phyloP scores from a whole-genome alignment of 1,139 yeast genomes.

The Debaryomyces fabryi region DNA sequence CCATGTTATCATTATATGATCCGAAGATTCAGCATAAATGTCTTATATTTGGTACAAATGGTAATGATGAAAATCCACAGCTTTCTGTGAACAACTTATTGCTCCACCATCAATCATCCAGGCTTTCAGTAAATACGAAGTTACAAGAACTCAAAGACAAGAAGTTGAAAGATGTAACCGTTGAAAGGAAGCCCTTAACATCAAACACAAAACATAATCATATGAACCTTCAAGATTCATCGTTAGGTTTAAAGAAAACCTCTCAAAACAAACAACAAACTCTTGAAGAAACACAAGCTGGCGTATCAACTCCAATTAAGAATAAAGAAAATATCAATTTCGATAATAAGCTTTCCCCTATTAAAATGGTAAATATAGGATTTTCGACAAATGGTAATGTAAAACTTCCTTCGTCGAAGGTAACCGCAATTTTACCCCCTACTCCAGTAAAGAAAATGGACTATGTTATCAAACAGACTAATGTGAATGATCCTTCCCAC shows the following conservation, averaged over 20 bases:
- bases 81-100: constrained; percentile 43
- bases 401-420: constrained; percentile 50
- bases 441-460: constrained; percentile 72
- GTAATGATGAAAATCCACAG: constrained; percentile 40
- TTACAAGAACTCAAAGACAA: constrained; percentile 25
- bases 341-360: constrained; percentile 23
- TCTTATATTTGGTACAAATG: constrained; percentile 32
- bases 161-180: constrained; percentile 14
- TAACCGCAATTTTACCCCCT: constrained; percentile 55
- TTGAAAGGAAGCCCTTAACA: constrained; percentile 8
- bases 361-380: constrained; percentile 31
- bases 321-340: constrained; percentile 23
- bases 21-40: constrained; percentile 38
- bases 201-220: constrained; percentile 30
- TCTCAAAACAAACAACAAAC: constrained; percentile 11
- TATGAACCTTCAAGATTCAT: constrained; percentile 46
- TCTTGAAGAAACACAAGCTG: constrained; percentile 2
- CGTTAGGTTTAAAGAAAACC: constrained; percentile 42
- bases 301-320: constrained; percentile 9
- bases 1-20: constrained; percentile 57
- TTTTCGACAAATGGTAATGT: constrained; percentile 55
- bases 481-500: constrained; percentile 1
- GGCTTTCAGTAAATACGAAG: constrained; percentile 38
- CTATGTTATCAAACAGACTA: constrained; percentile 20
- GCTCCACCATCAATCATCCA: constrained; percentile 45